Evolutionary conservation across 768 basidiomycete genomes (phyloP), one percentile per base, ranked within the genome.

Genomic region (Psilocybe tampanensis): DNA sequence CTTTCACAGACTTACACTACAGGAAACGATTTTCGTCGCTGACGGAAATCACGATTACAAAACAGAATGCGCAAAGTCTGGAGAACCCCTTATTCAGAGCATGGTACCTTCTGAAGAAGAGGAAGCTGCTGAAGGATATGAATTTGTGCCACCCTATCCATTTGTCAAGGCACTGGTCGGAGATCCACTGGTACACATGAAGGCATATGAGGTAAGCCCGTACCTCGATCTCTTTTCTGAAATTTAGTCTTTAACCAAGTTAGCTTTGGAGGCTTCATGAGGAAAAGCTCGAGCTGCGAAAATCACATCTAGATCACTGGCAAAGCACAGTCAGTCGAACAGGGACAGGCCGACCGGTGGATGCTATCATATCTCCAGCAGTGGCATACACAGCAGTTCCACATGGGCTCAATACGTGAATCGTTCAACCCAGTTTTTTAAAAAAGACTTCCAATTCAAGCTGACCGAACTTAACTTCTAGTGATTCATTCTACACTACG

Each of bases 291-390:
- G 73, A 74, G 9, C 65, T 86, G 44, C 79, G 86, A n/a, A 78
- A 83, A 56, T 76, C 79, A 33, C 83, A 89, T 64, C 71, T 89
- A 22, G 82, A 85, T 54, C 76, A 82, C 36, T 90, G 88, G 88
- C 78, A 83, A 47, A 73, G 66, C 8, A 86, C 87, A 0, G 70
- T 69, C 0, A 58, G 54, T 2, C 60, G 59, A 4, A 90, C 88
- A 0, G 82, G 80, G 0, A 90, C 88, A 1, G 86, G 85, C 0
- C 75, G 90, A 0, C 86, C 88, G 4, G 77, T 92, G 23, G 90
- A 92, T 63, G 88, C 87, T 1, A 84, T 92, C 55, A 86, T 92
- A 21, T 77, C 79, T 1, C 86, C 90, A 8, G 81, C 75, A 0
- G 81, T 84, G 7, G 80, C 88, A 3, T 84, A 78, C 65, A 75